Evolutionary conservation across 306 rosid genomes (phyloP).

Genomic region (Sechiopsis laciniata): DNA sequence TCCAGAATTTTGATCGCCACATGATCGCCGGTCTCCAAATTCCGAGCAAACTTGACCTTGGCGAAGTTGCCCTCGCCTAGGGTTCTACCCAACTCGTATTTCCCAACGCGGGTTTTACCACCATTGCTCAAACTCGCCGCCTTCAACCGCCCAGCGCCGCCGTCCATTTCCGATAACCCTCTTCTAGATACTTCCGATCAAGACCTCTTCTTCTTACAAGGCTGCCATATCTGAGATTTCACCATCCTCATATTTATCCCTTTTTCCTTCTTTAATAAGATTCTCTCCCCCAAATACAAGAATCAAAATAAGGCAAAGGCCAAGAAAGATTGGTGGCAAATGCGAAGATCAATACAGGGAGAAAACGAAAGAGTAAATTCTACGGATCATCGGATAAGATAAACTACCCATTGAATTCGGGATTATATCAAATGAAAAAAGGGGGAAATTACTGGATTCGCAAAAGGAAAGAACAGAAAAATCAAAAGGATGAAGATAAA

Average conservation of each 20-base stretch:
- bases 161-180: conserved; percentile 17
- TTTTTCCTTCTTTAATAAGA: neutral
- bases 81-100: conserved; percentile 75
- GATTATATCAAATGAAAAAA: neutral
- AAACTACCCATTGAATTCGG: conserved; percentile 15
- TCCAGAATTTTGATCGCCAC: conserved; percentile 85
- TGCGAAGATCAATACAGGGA: neutral
- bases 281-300: conserved; percentile 7
- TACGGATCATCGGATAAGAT: conserved; percentile 1
- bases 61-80: conserved; percentile 93
- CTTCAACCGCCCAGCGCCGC: conserved; percentile 28
- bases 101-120: conserved; percentile 62
- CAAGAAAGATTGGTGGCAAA: neutral
- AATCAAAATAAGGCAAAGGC: conserved; percentile 2
- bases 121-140: conserved; percentile 34
- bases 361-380: neutral
- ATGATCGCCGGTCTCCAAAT: conserved; percentile 45
- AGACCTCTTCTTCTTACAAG: conserved; percentile 86
- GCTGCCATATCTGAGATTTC: conserved; percentile 90
- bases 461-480: neutral
- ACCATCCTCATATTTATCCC: conserved; percentile 47
- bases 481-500: neutral
- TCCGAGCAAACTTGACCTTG: conserved; percentile 73
- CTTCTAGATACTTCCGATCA: conserved; percentile 26
- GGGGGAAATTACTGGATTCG: neutral